Evolutionary conservation across 202 grass and related monocot genomes (phyloP).

Genomic region (Dendrocalamus latiflorus): DNA sequence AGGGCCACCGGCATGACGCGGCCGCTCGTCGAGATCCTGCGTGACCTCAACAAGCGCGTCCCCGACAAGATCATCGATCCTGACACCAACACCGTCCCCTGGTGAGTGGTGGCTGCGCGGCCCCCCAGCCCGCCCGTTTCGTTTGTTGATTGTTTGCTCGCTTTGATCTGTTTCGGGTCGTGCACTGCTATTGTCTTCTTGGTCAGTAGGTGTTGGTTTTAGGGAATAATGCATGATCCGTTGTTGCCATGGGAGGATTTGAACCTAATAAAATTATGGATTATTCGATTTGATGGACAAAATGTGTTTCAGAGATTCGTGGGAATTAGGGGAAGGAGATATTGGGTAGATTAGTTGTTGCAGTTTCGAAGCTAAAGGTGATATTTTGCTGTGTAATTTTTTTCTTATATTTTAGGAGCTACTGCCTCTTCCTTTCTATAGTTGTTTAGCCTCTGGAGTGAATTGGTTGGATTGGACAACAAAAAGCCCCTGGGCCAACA

Average conservation of each 20-base stretch:
- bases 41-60: conserved; percentile 98
- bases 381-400: neutral
- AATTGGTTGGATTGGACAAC: neutral
- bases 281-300: neutral
- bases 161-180: neutral
- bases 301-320: neutral
- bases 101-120: conserved; percentile 29
- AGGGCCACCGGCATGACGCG: conserved; percentile 65
- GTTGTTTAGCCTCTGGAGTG: neutral
- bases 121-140: neutral
- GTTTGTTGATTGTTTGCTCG: neutral
- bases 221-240: neutral
- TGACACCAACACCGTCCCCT: conserved; percentile 63
- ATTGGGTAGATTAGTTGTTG: neutral
- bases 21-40: conserved; percentile 91
- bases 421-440: neutral
- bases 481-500: neutral
- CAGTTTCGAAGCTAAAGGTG: neutral
- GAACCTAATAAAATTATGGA: neutral
- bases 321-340: too few species aligned
- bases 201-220: neutral
- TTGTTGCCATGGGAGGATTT: neutral
- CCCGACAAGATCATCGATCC: conserved; percentile 94
- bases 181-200: neutral
- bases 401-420: neutral